Conservation (phyloP, 257 asterid genomes). For the Gynochthodes officinalis region DNA sequence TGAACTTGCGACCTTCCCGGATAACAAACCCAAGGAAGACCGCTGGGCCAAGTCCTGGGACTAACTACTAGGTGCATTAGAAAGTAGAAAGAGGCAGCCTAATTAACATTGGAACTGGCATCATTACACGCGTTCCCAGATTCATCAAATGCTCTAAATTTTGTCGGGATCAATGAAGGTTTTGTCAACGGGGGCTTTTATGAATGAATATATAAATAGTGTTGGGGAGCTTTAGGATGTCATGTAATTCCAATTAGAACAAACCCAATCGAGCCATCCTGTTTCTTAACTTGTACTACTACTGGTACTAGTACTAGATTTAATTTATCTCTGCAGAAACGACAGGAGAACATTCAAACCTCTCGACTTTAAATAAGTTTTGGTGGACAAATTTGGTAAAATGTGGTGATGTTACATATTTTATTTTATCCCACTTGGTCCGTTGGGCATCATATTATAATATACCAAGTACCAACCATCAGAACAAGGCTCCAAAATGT, state of each 20-base stretch:
- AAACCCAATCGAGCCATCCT: slow-evolving; percentile 2
- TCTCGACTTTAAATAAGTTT: slow-evolving; percentile 6
- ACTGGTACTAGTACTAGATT: background rate
- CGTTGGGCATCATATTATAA: too few relatives aligned
- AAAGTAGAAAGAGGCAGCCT: too few relatives aligned
- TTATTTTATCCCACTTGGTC: background rate
- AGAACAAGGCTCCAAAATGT: background rate
- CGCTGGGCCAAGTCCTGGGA: too few relatives aligned
- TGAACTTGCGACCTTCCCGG: too few relatives aligned
- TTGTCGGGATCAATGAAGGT: slow-evolving; percentile 19
- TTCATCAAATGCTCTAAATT: slow-evolving; percentile 5
- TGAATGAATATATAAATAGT: too few relatives aligned
- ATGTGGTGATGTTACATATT: background rate
- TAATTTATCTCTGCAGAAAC: background rate
- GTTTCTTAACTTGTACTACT: slow-evolving; percentile 4
- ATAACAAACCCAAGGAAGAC: too few relatives aligned
- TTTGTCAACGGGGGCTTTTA: slow-evolving; percentile 11
- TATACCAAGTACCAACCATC: too few relatives aligned
- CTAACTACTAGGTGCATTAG: too few relatives aligned
- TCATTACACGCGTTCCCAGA: slow-evolving; percentile 12
- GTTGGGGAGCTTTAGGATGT: background rate
- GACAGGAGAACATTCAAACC: slow-evolving; percentile 26
- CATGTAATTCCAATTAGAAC: slow-evolving; percentile 1
- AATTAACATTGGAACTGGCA: slow-evolving; percentile 3
- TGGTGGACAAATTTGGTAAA: background rate